Base-by-base conservation (phyloP, 805 yeast species). In the Debaryomyces prosopidis region DNA sequence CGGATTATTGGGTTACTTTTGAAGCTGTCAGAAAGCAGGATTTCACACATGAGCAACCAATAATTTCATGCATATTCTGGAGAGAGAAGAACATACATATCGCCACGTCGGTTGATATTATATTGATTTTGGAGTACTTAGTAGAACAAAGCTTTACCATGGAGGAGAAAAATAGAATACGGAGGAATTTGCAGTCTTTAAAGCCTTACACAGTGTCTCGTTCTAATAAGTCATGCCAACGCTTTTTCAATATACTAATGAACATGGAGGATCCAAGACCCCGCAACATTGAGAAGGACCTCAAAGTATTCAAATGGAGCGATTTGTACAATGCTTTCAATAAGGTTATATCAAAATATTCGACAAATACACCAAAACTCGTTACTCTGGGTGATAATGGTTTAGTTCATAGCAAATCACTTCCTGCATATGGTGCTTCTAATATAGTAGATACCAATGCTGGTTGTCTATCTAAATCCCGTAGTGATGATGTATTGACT, bases 161-260 rank as follows among this genome's bases (percentile, higher is more conserved):
- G 16, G 87, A 84, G 54, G 89, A 84, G 60, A 84, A 84, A 62
- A 84, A 84, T 61, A 68, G 89, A 42, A 81, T 84, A 23, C 69
- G 89, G 44, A 69, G 89, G 44, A 84, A 84, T 52, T 67, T 84
- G 41, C 89, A 84, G 54, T 80, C 80, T 14, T 71, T 82, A 50
- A 78, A 78, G 52, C 88, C 89, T 2, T 58, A 68, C 36, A 84
- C 89, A 0, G 73, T 84, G 11, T 73, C 82, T 15, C 76, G 84
- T 49, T 61, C 74, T 4, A 68, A 69, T 43, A 54, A 59, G 34
- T 52, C 56, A 9, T 56, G 55, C 45, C 54, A 52, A 40, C 67
- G 57, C 52, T 65, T 67, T 48, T 67, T 67, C 46, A 59, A 60
- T 37, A 31, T 75, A 40, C 74, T 84, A 31, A 84, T 84, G 89